phyloP scores from a whole-genome alignment of 2,329 filamentous ascomycete species.

The Dactylellina drechsleri region DNA sequence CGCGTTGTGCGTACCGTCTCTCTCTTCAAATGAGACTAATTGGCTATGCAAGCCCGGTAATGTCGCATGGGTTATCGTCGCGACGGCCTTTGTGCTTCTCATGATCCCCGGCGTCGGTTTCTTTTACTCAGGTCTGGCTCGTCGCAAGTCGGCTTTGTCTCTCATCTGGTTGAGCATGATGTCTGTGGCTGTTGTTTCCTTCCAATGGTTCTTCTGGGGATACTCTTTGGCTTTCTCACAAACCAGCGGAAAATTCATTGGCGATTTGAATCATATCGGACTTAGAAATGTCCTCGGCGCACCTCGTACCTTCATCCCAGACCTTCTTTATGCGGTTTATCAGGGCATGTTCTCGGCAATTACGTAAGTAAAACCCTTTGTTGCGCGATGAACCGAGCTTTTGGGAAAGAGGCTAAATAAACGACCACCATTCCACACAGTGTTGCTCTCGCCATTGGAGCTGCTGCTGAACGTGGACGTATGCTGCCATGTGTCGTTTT shows the following conservation, averaged over 20 bases:
- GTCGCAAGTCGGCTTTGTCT: conserved; percentile 86
- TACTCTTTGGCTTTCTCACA: conserved; percentile 86
- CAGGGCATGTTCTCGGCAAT: conserved; percentile 89
- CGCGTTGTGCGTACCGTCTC: neutral
- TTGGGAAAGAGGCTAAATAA: conserved; percentile 29
- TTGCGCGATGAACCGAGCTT: conserved; percentile 27
- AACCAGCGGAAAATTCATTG: conserved; percentile 77
- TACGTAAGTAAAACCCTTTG: conserved; percentile 70
- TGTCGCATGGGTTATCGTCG: conserved; percentile 81
- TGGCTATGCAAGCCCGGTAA: conserved; percentile 73
- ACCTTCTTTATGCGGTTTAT: conserved; percentile 85
- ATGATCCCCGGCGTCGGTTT: conserved; percentile 95
- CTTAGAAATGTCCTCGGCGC: conserved; percentile 78
- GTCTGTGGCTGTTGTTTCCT: conserved; percentile 79
- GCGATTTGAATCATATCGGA: conserved; percentile 81
- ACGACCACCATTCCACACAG: conserved; percentile 61
- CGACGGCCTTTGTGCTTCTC: conserved; percentile 81
- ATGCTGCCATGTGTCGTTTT: conserved; percentile 90
- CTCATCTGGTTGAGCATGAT: conserved; percentile 87
- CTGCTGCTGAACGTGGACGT: conserved; percentile 84
- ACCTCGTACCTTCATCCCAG: conserved; percentile 76
- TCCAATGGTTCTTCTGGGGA: conserved; percentile 97
- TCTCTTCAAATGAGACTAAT: conserved; percentile 4
- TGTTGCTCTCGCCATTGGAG: conserved; percentile 83
- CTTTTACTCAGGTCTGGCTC: conserved; percentile 91